Percentiles rank a stretch among this genome's conserved stretches.
Evolutionary conservation across 305 asterid genomes (phyloP).

Genomic region (Petunia hybrid): DNA sequence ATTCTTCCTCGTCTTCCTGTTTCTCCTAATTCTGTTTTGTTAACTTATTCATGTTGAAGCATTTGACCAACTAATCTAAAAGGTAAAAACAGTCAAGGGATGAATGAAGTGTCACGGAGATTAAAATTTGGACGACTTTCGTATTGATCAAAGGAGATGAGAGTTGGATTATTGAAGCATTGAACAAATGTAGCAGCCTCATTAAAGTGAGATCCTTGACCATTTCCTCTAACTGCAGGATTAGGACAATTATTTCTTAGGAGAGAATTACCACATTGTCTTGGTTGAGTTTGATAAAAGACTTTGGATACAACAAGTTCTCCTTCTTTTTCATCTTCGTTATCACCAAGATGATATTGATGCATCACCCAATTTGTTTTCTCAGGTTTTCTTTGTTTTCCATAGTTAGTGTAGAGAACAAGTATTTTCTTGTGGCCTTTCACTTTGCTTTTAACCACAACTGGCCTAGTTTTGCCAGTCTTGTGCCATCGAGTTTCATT

Average conservation of each 20-base stretch:
- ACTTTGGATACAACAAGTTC: constrained; percentile 55
- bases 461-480: constrained; percentile 55
- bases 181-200: constrained; percentile 30
- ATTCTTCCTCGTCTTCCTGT: constrained; percentile 27
- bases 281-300: constrained; percentile 55
- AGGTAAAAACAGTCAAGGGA: constrained; percentile 26
- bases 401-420: constrained; percentile 55
- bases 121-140: constrained; percentile 33
- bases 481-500: constrained; percentile 73
- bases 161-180: constrained; percentile 38
- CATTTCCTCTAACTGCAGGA: constrained; percentile 31
- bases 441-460: constrained; percentile 44
- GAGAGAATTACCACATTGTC: constrained; percentile 46
- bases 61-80: background rate
- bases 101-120: constrained; percentile 31
- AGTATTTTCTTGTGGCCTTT: constrained; percentile 59
- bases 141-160: constrained; percentile 49
- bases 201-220: constrained; percentile 28
- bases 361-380: constrained; percentile 64
- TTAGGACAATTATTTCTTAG: constrained; percentile 37
- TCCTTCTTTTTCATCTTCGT: constrained; percentile 59
- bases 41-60: constrained; percentile 30
- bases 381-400: constrained; percentile 53
- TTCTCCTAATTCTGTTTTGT: background rate
- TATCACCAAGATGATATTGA: constrained; percentile 55